These are phyloP conservation scores for Chlamydomonas sp. DNA, from an alignment of 139 green algal genomes.

Conservation along the genomic window DNA sequence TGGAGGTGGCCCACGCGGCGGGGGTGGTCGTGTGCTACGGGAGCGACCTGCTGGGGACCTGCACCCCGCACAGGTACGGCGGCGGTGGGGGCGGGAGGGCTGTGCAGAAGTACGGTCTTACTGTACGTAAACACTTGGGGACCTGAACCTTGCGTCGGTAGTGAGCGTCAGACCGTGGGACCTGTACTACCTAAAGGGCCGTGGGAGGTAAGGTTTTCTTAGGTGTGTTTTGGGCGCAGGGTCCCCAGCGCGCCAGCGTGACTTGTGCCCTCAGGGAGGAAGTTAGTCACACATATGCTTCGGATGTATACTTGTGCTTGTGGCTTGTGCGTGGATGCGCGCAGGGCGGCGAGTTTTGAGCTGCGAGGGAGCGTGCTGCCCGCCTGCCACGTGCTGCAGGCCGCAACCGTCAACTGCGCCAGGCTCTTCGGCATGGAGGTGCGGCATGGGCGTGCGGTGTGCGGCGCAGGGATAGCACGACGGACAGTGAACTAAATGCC, in stretches of 20 bases:
- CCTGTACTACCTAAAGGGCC: too few relatives aligned
- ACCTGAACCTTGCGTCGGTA: too few relatives aligned
- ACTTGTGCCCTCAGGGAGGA: neutral
- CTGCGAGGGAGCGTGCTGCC: constrained; percentile 38
- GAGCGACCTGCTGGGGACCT: constrained; percentile 71
- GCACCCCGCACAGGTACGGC: constrained; percentile 57
- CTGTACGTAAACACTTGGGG: too few relatives aligned
- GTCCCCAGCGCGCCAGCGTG: neutral
- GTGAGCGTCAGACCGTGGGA: too few relatives aligned
- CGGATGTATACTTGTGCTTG: neutral
- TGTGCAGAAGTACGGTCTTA: neutral
- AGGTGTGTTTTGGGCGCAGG: neutral
- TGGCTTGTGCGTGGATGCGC: neutral
- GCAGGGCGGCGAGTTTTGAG: constrained; percentile 47
- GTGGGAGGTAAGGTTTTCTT: neutral
- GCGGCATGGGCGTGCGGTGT: neutral
- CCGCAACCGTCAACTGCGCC: constrained; percentile 53
- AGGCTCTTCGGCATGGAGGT: constrained; percentile 51
- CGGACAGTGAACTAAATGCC: too few relatives aligned
- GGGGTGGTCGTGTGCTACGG: constrained; percentile 64
- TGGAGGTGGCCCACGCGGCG: constrained; percentile 39
- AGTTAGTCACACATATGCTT: neutral
- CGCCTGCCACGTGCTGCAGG: constrained; percentile 29
- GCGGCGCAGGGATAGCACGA: too few relatives aligned
- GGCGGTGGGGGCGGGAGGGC: neutral